Percentiles rank a stretch among this genome's conserved stretches.
Evolutionary conservation across 1,284 basidiomycete species (phyloP).

Genomic region (Trichosporon sp.): DNA sequence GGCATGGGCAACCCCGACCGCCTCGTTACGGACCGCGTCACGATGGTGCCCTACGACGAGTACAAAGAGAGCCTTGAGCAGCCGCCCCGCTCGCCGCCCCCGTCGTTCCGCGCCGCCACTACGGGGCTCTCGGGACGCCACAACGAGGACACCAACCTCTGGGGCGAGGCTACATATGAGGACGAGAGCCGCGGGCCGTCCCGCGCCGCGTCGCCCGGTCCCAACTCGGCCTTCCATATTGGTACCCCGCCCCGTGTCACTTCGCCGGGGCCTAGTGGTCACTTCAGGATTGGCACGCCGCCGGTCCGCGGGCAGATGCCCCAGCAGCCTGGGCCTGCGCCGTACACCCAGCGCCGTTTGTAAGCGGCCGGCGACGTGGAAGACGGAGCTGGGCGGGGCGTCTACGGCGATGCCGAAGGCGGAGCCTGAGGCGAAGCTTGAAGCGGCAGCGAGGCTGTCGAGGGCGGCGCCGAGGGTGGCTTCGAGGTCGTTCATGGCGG

Average conservation of each 20-base stretch:
- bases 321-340: not conserved
- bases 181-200: conserved; percentile 17
- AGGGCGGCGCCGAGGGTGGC: too few species aligned
- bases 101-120: conserved; percentile 42
- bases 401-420: too few species aligned
- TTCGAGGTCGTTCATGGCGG: too few species aligned
- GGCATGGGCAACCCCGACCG: conserved; percentile 59
- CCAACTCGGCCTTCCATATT: conserved; percentile 2
- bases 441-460: too few species aligned
- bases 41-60: conserved; percentile 65
- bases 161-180: conserved; percentile 29
- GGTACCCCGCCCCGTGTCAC: conserved; percentile 10
- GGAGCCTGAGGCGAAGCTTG: too few species aligned
- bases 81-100: conserved; percentile 33
- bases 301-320: conserved; percentile 3
- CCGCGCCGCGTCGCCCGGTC: conserved; percentile 17
- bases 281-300: conserved; percentile 7
- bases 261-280: not conserved
- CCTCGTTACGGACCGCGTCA: conserved; percentile 56
- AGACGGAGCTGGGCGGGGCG: too few species aligned
- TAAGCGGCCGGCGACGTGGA: too few species aligned
- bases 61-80: conserved; percentile 56
- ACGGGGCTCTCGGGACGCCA: conserved; percentile 30
- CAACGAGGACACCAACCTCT: conserved; percentile 41
- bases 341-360: conserved; percentile 2